Evolutionary conservation across 1,284 basidiomycete genomes (phyloP).

Genomic region (Gastroboletus turbinatus): DNA sequence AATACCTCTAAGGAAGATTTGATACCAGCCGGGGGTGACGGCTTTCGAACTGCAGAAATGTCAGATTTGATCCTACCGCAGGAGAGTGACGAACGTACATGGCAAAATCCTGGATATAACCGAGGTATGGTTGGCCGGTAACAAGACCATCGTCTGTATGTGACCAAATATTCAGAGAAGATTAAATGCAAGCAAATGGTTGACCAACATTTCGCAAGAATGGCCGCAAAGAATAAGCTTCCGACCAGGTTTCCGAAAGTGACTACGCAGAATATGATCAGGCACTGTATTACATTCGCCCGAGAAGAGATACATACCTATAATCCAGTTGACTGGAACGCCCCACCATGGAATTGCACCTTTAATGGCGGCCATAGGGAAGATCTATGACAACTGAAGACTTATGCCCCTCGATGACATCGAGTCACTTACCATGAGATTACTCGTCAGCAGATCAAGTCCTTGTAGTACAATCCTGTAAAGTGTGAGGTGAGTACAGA

Average conservation of each 20-base stretch:
- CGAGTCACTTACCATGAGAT: slow-evolving; percentile 59
- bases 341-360: slow-evolving; percentile 68
- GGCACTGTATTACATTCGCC: not conserved
- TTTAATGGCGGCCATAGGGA: slow-evolving; percentile 66
- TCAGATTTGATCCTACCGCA: not conserved
- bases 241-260: slow-evolving; percentile 72
- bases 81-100: slow-evolving; percentile 41
- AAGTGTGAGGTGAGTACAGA: not conserved
- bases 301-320: slow-evolving; percentile 42
- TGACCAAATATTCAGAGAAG: not conserved
- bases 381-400: slow-evolving; percentile 41
- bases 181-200: not conserved
- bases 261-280: slow-evolving; percentile 39
- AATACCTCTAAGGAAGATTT: slow-evolving; percentile 76
- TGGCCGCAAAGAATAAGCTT: slow-evolving; percentile 67
- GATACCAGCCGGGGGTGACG: slow-evolving; percentile 63
- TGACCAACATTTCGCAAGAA: slow-evolving; percentile 62
- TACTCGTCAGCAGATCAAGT: slow-evolving; percentile 69
- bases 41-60: slow-evolving; percentile 53
- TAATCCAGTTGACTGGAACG: slow-evolving; percentile 62
- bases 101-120: slow-evolving; percentile 52
- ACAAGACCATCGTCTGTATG: slow-evolving; percentile 55
- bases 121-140: slow-evolving; percentile 55
- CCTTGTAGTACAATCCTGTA: slow-evolving; percentile 71
- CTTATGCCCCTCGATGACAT: not conserved